These are phyloP conservation scores for Vitis rotundifolia DNA, from an alignment of 164 flowering plant genomes.

Conservation along the genomic window DNA sequence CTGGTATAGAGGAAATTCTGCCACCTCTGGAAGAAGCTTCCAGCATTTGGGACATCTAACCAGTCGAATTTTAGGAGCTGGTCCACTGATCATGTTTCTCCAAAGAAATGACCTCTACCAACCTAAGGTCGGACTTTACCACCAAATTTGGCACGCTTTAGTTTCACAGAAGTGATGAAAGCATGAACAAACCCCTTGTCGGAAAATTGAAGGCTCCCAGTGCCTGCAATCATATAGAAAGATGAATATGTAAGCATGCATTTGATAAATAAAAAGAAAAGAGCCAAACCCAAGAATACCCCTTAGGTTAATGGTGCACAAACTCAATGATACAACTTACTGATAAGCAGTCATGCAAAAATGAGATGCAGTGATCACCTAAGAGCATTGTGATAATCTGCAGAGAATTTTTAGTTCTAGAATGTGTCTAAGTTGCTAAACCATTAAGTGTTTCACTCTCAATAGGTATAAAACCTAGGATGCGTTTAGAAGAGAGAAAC, in stretches of 20 bases:
- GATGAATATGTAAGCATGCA: not conserved
- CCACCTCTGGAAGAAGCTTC: slow-evolving; percentile 53
- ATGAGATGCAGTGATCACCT: too few relatives aligned
- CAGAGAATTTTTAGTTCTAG: too few relatives aligned
- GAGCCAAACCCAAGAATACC: not conserved
- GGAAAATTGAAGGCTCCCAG: not conserved
- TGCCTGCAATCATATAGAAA: slow-evolving; percentile 4
- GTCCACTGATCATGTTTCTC: slow-evolving; percentile 33
- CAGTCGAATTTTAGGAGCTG: slow-evolving; percentile 41
- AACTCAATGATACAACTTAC: too few relatives aligned
- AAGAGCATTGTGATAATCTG: too few relatives aligned
- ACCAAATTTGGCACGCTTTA: not conserved
- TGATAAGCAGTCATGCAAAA: too few relatives aligned
- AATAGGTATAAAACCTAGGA: too few relatives aligned
- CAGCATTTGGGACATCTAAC: slow-evolving; percentile 79
- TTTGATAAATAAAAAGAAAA: not conserved
- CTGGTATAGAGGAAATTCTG: slow-evolving; percentile 53
- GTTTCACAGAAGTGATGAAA: not conserved
- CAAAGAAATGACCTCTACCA: slow-evolving; percentile 4
- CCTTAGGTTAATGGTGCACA: too few relatives aligned
- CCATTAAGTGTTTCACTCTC: too few relatives aligned
- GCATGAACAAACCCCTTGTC: not conserved
- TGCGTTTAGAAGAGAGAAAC: too few relatives aligned
- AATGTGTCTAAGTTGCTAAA: too few relatives aligned
- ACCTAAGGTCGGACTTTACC: not conserved